phyloP scores from a whole-genome alignment of 345 rosid genomes.

The Pugionium cornutum region DNA sequence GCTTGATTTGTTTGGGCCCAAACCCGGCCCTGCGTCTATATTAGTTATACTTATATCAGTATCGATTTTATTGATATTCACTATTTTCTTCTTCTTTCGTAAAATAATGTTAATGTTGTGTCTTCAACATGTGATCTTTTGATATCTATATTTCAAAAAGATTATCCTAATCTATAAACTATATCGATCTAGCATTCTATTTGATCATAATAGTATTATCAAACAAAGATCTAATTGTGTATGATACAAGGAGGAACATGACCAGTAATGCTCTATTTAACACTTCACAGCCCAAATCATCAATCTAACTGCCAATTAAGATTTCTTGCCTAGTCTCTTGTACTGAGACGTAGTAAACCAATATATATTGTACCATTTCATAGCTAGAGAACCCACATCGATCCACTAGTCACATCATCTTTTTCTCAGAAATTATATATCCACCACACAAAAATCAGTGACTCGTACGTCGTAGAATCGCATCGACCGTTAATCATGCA shows the following conservation, averaged over 20 bases:
- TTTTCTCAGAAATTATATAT: not conserved
- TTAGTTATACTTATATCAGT: not conserved
- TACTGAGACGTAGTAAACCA: not conserved
- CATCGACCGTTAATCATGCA: not conserved
- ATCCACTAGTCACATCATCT: slow-evolving; percentile 10
- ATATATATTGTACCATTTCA: not conserved
- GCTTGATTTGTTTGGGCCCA: no score
- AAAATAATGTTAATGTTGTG: no score
- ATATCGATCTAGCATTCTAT: no score
- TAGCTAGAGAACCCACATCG: slow-evolving; percentile 1
- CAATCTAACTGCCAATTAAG: slow-evolving; percentile 11
- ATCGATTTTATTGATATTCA: not conserved
- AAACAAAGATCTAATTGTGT: no score
- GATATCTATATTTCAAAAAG: no score
- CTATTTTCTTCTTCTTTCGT: no score
- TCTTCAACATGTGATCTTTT: no score
- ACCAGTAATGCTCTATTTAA: not conserved
- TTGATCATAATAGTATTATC: no score
- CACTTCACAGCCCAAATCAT: not conserved
- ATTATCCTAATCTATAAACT: no score
- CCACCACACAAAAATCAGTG: not conserved
- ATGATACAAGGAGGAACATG: no score
- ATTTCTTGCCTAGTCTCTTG: slow-evolving; percentile 7
- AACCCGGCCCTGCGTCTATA: not conserved
- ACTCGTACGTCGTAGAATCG: not conserved